These are phyloP conservation scores for Penicillium sp. DNA, from an alignment of 2,329 filamentous ascomycete genomes.

Conservation along the genomic window DNA sequence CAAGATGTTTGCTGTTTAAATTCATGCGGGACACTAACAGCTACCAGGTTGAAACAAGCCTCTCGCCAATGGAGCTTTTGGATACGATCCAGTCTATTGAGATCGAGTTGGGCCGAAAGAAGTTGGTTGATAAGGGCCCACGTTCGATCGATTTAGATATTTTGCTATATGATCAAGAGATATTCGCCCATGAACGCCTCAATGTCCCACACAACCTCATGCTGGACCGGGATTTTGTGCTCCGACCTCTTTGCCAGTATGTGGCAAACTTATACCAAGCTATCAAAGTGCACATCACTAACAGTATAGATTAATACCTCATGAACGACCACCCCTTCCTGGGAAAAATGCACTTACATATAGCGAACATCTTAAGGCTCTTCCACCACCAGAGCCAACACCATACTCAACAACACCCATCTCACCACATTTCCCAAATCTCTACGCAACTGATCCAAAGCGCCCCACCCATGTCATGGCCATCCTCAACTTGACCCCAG, in stretches of 20 bases:
- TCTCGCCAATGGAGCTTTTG: slow-evolving; percentile 73
- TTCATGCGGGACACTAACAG: slow-evolving; percentile 1
- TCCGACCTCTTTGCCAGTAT: slow-evolving; percentile 70
- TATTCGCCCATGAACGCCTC: slow-evolving; percentile 69
- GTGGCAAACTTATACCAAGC: slow-evolving; percentile 1
- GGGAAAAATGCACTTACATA: slow-evolving; percentile 31
- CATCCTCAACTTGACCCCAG: slow-evolving; percentile 90
- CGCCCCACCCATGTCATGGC: slow-evolving; percentile 81
- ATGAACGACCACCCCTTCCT: slow-evolving; percentile 35
- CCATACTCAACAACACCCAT: slow-evolving; percentile 43
- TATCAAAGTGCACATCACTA: neutral
- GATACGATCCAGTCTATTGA: slow-evolving; percentile 84
- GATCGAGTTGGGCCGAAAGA: slow-evolving; percentile 72
- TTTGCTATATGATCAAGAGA: slow-evolving; percentile 71
- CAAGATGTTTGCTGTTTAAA: neutral
- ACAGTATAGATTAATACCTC: slow-evolving; percentile 41
- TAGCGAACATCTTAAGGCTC: slow-evolving; percentile 34
- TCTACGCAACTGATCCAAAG: slow-evolving; percentile 57
- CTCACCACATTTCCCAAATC: slow-evolving; percentile 44
- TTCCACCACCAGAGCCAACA: slow-evolving; percentile 35
- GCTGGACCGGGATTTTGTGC: slow-evolving; percentile 87
- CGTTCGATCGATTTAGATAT: slow-evolving; percentile 95
- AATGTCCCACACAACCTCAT: slow-evolving; percentile 82
- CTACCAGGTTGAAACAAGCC: slow-evolving; percentile 71
- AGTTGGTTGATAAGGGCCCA: slow-evolving; percentile 88